Base-by-base conservation (phyloP, 225 moss, liverwort and hornwort species). In the Pseudisothecium myosuroides region DNA sequence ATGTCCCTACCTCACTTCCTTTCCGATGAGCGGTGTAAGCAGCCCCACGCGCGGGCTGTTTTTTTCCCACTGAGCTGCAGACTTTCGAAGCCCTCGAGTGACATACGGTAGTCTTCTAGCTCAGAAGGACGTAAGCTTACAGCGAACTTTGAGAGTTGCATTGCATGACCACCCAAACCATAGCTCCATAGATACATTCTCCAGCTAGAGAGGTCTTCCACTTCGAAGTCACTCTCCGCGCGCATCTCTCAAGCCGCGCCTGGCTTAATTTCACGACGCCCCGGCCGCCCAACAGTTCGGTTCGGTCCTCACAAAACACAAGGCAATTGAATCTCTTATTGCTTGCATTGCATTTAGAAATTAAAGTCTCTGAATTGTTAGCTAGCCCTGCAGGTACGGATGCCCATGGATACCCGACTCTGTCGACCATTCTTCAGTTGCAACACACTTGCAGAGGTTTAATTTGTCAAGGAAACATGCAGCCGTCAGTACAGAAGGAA, bases 261-360 rank as follows among this genome's bases (percentile, higher is more conserved):
- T 47, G 31, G 32, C 31, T 31, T 72, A 26, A 14, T 41, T 74
- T 49, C 75, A 50, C 50, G 32, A 49, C 32, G 31, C 47, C 49
- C 4, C 0, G 11, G 7, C 6, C 0, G 11, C 18, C 4, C 34
- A 36, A 11, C 39, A 79, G n/a, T n/a, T n/a, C n/a, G 79, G 58
- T 39, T 76, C 45, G 8, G 6, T 32, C 54, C 6, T 79, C 27
- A 10, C 26, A 8, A 26, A 55, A 26, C 58, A 58, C 58, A 27
- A 58, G 27, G 58, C 17, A 58, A 80, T 80, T 11, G 56, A 54
- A 23, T 36, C 21, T 79, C 17, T 27, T n/a, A 27, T 9, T 26
- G 37, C 27, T 17, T 39, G 56, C 24, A n/a, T 18, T 39, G 18
- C 80, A 55, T 39, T 17, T 28, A 5, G 39, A 23, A 54, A 72